These are phyloP conservation scores for Melaleuca alternifolia DNA, from an alignment of 345 rosid species.

Conservation along the genomic window DNA sequence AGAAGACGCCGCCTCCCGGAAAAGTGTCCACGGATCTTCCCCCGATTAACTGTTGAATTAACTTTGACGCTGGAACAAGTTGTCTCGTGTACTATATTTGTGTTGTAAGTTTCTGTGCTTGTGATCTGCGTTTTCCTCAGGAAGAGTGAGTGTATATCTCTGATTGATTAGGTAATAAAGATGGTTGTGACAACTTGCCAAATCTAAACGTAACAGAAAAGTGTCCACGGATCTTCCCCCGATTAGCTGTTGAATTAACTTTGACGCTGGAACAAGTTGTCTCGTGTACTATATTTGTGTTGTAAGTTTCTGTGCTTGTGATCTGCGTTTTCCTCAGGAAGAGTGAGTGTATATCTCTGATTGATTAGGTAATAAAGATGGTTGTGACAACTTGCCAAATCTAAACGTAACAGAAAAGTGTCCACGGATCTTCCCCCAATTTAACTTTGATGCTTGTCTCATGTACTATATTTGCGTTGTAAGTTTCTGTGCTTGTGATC, in stretches of 20 bases:
- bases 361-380: background rate
- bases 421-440: slow-evolving; percentile 13
- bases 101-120: background rate
- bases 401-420: background rate
- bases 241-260: background rate
- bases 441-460: background rate
- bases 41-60: background rate
- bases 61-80: background rate
- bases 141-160: too few species aligned
- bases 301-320: background rate
- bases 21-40: slow-evolving; percentile 9
- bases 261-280: background rate
- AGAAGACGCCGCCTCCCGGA: background rate
- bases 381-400: background rate
- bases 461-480: background rate
- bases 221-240: slow-evolving; percentile 11
- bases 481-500: background rate
- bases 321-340: background rate
- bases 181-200: too few species aligned
- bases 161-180: too few species aligned
- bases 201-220: background rate
- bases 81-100: background rate
- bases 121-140: background rate
- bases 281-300: background rate
- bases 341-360: background rate